Percentiles rank a stretch among this genome's conserved stretches.
Evolutionary conservation across 768 basidiomycete genomes (phyloP).

Genomic region (Pisolithus sp.): DNA sequence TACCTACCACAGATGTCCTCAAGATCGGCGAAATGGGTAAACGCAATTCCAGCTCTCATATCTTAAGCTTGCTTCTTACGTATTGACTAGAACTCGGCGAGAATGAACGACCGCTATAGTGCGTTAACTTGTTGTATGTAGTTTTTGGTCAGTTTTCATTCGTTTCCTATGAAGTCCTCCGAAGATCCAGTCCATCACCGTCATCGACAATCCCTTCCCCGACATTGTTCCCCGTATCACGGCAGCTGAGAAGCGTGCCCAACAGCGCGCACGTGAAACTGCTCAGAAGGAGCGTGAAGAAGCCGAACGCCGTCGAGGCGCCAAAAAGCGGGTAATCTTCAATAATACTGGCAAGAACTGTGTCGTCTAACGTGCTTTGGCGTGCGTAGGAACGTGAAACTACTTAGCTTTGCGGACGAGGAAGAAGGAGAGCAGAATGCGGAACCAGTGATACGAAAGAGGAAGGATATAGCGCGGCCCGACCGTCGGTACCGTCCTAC

Average conservation of each 20-base stretch:
- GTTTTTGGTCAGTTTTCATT: conserved; percentile 2
- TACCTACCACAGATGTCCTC: conserved; percentile 58
- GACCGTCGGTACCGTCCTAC: conserved; percentile 54
- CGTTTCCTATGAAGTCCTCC: conserved; percentile 57
- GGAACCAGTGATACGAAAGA: conserved; percentile 51
- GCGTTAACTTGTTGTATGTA: conserved; percentile 20
- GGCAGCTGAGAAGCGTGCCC: conserved; percentile 81
- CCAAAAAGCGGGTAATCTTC: conserved; percentile 68
- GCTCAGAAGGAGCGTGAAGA: conserved; percentile 77
- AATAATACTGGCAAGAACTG: neutral
- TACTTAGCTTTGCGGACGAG: conserved; percentile 83
- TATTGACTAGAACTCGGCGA: conserved; percentile 54
- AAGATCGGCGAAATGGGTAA: conserved; percentile 88
- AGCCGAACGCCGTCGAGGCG: conserved; percentile 60
- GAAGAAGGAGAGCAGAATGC: conserved; percentile 52
- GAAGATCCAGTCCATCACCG: conserved; percentile 77
- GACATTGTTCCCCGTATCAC: conserved; percentile 97
- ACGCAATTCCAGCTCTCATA: conserved; percentile 11
- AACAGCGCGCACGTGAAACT: conserved; percentile 74
- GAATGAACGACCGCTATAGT: conserved; percentile 79
- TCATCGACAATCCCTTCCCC: conserved; percentile 90
- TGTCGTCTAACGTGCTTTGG: neutral
- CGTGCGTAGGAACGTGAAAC: conserved; percentile 66
- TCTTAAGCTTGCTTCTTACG: neutral
- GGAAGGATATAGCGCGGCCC: conserved; percentile 77